A percentile compares a stretch with the other conserved stretches of the same genome.
Conservation (phyloP, 495 filamentous ascomycete genomes). For the Penicillium tannophilum region DNA sequence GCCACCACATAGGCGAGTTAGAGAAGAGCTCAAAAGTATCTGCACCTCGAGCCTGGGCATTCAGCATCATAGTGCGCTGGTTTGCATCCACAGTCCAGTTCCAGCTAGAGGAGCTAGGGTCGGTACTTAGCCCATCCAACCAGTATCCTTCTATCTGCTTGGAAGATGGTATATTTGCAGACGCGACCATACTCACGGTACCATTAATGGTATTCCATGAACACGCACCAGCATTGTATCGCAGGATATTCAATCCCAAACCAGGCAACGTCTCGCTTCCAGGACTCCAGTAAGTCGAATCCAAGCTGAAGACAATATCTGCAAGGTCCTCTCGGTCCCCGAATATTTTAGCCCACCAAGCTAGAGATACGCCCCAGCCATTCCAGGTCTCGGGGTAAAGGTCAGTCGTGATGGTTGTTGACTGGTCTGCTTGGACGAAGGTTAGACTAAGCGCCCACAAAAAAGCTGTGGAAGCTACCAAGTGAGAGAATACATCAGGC, state of each 20-base stretch:
- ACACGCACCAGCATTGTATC: constrained; percentile 20
- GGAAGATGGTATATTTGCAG: constrained; percentile 12
- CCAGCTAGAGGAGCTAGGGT: constrained; percentile 18
- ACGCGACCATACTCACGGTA: constrained; percentile 13
- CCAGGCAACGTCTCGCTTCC: constrained; percentile 7
- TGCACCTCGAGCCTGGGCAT: constrained; percentile 16
- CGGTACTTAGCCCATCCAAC: constrained; percentile 12
- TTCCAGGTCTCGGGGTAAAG: constrained; percentile 12
- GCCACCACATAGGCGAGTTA: constrained; percentile 22
- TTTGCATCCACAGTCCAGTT: constrained; percentile 20
- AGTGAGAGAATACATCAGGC: constrained; percentile 2
- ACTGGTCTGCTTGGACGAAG: constrained; percentile 3
- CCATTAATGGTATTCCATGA: constrained; percentile 17
- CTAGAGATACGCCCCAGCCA: constrained; percentile 19
- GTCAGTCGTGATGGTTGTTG: constrained; percentile 12
- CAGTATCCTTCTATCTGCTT: constrained; percentile 19
- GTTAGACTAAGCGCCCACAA: constrained; percentile 6
- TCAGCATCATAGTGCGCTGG: constrained; percentile 17
- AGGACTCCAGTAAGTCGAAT: constrained; percentile 16
- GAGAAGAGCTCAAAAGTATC: constrained; percentile 21
- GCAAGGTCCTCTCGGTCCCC: constrained; percentile 15
- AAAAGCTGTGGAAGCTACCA: neutral
- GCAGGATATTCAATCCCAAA: constrained; percentile 17
- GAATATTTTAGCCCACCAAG: constrained; percentile 21
- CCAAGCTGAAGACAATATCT: constrained; percentile 14